Evolutionary conservation across 176 grass and related monocot species (phyloP).

Genomic region (Rhynchospora tenuis): DNA sequence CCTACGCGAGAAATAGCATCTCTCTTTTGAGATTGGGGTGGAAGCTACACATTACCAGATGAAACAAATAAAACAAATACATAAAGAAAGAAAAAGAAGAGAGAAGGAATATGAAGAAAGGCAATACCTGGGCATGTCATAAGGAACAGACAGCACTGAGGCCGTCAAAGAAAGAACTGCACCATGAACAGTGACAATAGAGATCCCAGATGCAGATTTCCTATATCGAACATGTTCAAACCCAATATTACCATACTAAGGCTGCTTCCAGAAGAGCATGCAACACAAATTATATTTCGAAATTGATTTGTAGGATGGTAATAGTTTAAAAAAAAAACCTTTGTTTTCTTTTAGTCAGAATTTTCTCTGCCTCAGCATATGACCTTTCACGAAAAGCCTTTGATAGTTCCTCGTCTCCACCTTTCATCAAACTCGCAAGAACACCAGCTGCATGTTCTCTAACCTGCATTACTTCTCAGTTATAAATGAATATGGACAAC

Average conservation of each 20-base stretch:
- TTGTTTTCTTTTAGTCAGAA: slow-evolving; percentile 45
- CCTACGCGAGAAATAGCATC: too few species aligned
- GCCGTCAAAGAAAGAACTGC: slow-evolving; percentile 82
- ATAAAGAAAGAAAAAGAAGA: neutral
- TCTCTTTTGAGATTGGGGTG: neutral
- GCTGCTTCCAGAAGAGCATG: neutral
- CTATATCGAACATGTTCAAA: slow-evolving; percentile 32
- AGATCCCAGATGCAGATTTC: slow-evolving; percentile 38
- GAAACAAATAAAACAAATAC: neutral
- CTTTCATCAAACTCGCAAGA: slow-evolving; percentile 93
- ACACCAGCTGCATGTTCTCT: slow-evolving; percentile 92
- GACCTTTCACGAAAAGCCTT: slow-evolving; percentile 71
- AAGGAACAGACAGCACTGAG: slow-evolving; percentile 88
- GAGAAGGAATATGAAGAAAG: slow-evolving; percentile 2
- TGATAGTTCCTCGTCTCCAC: slow-evolving; percentile 68
- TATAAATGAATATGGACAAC: neutral
- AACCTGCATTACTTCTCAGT: slow-evolving; percentile 40
- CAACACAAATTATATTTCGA: neutral
- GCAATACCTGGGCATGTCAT: slow-evolving; percentile 90
- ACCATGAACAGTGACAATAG: slow-evolving; percentile 77
- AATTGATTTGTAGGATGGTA: neutral
- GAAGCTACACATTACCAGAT: slow-evolving; percentile 12
- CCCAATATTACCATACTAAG: neutral
- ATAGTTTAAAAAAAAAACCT: slow-evolving; percentile 28
- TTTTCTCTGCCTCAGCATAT: slow-evolving; percentile 54